Evolutionary conservation across 169 alveolate species (phyloP).

Genomic region (Eimeria sp.): DNA sequence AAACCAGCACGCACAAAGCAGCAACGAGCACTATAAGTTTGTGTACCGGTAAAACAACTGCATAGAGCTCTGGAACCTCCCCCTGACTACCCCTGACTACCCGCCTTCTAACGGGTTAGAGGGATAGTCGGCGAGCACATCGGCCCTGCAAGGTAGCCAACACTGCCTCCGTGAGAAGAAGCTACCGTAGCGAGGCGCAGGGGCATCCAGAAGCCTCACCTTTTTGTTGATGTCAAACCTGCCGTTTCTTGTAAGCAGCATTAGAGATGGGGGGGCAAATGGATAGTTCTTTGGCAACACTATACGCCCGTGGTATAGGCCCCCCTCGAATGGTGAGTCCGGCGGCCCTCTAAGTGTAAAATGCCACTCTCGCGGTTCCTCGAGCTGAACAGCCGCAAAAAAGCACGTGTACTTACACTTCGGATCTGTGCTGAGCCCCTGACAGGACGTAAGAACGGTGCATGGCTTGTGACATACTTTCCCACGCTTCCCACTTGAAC

Average conservation of each 20-base stretch:
- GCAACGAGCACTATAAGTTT: background rate
- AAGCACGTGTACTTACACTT: background rate
- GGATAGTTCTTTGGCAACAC: slow-evolving; percentile 95
- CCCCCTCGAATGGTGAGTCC: slow-evolving; percentile 96
- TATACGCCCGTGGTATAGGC: slow-evolving; percentile 96
- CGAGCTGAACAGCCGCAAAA: slow-evolving; percentile 76
- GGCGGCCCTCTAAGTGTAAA: slow-evolving; percentile 93
- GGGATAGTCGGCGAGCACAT: background rate
- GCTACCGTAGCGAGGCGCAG: background rate
- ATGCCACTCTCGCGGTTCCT: slow-evolving; percentile 96
- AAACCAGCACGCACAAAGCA: background rate
- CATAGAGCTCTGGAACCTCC: background rate
- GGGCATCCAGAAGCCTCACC: slow-evolving; percentile 51
- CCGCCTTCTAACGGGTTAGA: background rate
- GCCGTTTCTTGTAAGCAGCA: slow-evolving; percentile 94
- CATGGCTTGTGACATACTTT: background rate
- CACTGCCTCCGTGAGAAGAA: background rate
- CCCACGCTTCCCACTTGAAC: background rate
- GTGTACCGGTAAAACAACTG: background rate
- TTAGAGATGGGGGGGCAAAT: slow-evolving; percentile 95
- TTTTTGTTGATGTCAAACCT: slow-evolving; percentile 94
- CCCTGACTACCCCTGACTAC: background rate
- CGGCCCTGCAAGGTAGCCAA: background rate
- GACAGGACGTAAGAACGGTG: background rate
- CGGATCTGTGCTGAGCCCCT: background rate